These are phyloP conservation scores for Fraxinus floribunda DNA, from an alignment of 305 asterid genomes.

Conservation along the genomic window DNA sequence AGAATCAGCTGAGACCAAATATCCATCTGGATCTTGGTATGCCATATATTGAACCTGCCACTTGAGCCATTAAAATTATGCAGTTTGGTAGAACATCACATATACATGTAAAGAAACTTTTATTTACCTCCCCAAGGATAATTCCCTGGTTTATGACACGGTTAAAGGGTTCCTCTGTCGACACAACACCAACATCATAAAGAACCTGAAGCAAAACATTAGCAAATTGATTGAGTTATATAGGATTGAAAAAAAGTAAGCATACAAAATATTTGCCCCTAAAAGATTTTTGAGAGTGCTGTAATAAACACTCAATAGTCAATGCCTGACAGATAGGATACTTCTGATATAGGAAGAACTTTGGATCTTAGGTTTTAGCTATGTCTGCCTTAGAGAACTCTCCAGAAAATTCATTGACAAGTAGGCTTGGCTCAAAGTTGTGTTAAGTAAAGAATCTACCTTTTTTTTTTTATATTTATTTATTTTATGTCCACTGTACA, in stretches of 20 bases:
- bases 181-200: conserved; percentile 83
- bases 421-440: not conserved
- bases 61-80: conserved; percentile 30
- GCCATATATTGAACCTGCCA: conserved; percentile 85
- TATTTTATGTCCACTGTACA: not conserved
- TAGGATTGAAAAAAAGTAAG: not conserved
- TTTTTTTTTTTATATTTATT: not conserved
- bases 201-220: conserved; percentile 66
- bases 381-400: not conserved
- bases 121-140: conserved; percentile 93
- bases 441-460: not conserved
- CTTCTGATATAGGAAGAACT: not conserved
- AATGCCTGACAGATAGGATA: not conserved
- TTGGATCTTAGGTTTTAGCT: not conserved
- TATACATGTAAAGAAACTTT: conserved; percentile 19
- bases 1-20: conserved; percentile 74
- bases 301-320: not conserved
- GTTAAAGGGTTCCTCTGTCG: conserved; percentile 89
- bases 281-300: not conserved
- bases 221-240: conserved; percentile 16
- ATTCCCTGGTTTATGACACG: conserved; percentile 99
- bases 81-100: conserved; percentile 14
- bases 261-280: not conserved
- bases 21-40: conserved; percentile 72
- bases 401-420: not conserved